These are phyloP conservation scores for Ustilago esculenta DNA, from an alignment of 1,284 basidiomycete species.

Conservation along the genomic window DNA sequence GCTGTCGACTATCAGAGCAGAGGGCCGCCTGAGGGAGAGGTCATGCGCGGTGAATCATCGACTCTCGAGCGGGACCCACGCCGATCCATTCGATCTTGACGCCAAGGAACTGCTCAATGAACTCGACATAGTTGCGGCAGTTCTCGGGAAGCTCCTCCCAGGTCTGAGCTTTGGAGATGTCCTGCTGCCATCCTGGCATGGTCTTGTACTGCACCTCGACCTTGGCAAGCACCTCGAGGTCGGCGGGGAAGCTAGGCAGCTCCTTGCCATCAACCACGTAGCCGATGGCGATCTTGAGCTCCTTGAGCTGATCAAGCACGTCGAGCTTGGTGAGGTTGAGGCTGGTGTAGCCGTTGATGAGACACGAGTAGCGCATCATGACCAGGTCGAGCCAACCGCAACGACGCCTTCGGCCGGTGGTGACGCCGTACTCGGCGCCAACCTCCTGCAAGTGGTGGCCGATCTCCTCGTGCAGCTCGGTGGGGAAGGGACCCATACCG, in stretches of 20 bases:
- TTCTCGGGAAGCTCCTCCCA: slow-evolving; percentile 86
- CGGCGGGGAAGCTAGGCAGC: slow-evolving; percentile 89
- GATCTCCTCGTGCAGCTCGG: slow-evolving; percentile 87
- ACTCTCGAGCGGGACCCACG: slow-evolving; percentile 82
- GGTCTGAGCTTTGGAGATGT: slow-evolving; percentile 76
- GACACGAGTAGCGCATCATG: slow-evolving; percentile 88
- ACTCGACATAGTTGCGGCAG: slow-evolving; percentile 86
- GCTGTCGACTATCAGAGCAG: background rate
- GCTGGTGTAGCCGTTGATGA: slow-evolving; percentile 94
- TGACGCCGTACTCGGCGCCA: slow-evolving; percentile 88
- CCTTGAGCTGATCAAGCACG: slow-evolving; percentile 82
- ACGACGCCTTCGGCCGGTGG: slow-evolving; percentile 88
- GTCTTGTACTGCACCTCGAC: slow-evolving; percentile 91
- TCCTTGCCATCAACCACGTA: slow-evolving; percentile 83
- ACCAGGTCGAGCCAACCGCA: slow-evolving; percentile 98
- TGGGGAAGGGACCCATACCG: slow-evolving; percentile 96
- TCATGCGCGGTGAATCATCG: slow-evolving; percentile 73
- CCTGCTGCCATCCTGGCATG: slow-evolving; percentile 88
- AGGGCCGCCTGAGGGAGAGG: background rate
- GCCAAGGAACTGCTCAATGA: slow-evolving; percentile 83
- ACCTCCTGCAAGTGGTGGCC: slow-evolving; percentile 92
- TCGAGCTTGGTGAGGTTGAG: slow-evolving; percentile 97
- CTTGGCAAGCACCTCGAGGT: slow-evolving; percentile 81
- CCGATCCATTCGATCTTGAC: slow-evolving; percentile 91
- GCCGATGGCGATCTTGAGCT: slow-evolving; percentile 87